Base-by-base conservation (phyloP, 371 early-diverging fungal species). In the Mortierella sp. region DNA sequence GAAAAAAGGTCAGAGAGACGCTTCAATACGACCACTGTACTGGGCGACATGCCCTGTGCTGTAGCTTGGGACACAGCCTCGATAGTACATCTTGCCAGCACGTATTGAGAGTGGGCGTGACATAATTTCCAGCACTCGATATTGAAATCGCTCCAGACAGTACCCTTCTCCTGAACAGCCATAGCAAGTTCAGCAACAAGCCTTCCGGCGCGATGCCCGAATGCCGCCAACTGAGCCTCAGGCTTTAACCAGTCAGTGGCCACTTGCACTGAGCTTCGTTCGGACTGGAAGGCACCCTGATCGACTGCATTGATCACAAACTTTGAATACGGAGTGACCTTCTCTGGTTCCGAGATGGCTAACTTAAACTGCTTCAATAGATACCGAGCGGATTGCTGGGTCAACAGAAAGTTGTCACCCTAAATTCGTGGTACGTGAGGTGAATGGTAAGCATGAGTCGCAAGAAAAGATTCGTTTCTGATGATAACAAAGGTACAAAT, bases 371-470 rank as follows among this genome's bases (percentile, higher is more conserved):
- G 89, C 72, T 91, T 92, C 38, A 94, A 66, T 21, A 94, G 71
- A 68, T 87, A 92, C 22, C 92, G 89, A 9, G 88, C 88, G 0
- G 87, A 83, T 71, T 94, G 95, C 79, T 93, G 94, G 24, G 91
- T 85, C 70, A 94, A 76, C 13, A 94, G 85, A 71, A 86, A 93
- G 82, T 94, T 94, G 71, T 94, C 95, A 36, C 95, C 95, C 83
- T 78, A 58, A 32, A 4, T 24, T 57, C 0, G 38, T n/a, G 9
- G 10, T n/a, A 11, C 21, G n/a, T 55, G 8, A 32, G 4, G 21
- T 0, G 6, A 36, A 15, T n/a, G 28, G 10, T 5, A 53, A 22
- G 10, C 10, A 19, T 10, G 10, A 53, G 55, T 21, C 4, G 22
- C 5, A 28, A 58, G 33, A 58, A 16, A 36, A 28, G 10, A 33